Base-by-base conservation (phyloP, 2,329 filamentous ascomycete genomes). In the Colletotrichum eleusines region DNA sequence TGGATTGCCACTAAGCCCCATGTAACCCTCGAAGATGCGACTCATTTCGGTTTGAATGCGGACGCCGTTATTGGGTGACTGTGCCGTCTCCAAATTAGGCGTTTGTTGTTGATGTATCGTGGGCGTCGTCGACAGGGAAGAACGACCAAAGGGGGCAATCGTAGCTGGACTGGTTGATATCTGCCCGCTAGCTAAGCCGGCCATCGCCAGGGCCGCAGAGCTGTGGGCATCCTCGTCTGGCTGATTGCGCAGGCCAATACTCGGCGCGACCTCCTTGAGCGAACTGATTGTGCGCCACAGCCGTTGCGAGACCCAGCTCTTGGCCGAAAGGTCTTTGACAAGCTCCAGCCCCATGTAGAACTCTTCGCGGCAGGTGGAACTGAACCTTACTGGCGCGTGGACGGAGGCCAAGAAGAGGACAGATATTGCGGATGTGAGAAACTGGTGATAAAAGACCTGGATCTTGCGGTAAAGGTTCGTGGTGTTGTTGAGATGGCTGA, bases 371-470 rank as follows among this genome's bases (percentile, higher is more conserved):
- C 91, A 94, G 31, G 85, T 80, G 12, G 86, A 83, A 74, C 89
- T 92, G 78, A 94, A 95, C 33, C 90, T 86, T 0, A 91, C 87
- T 0, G 92, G 92, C 0, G 91, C 91, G 76, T 95, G 92, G 3
- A 91, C 91, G 0, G 91, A 92, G 1, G 92, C 92, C 1, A 95
- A 85, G 77, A 95, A 94, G 16, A 95, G 83, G 3, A 93, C 92
- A 0, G 92, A 91, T 26, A 95, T 88, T 1, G 91, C 90, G 0
- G 91, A 92, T 1, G 91, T 90, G 26, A 95, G 84, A 76, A 95
- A 95, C 75, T 94, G 92, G 78, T 95, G 92, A 81, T 94, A 94
- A 77, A 94, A 92, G 8, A 91, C 89, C 79, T 94, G 92, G 62
- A 92, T 88, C 42, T 86, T 88, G 44, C 89, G 86, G 78, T 95